Evolutionary conservation across 345 rosid species (phyloP), one percentile per base, ranked within the genome.

Genomic region (Dipteronia dyeriana): DNA sequence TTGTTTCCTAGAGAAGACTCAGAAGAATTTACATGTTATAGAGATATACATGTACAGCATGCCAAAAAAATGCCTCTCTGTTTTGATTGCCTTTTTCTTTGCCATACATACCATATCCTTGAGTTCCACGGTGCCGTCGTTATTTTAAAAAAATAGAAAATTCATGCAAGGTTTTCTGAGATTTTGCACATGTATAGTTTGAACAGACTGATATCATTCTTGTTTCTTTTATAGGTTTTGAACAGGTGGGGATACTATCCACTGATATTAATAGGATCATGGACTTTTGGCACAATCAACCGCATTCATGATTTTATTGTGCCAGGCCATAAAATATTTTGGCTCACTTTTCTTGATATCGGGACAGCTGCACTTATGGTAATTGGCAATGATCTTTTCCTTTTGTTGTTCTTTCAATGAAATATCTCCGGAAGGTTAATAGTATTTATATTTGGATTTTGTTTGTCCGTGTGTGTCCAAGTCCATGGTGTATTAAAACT

Each of bases 201-300:
- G 26, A 20, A 12, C 63, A 6, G 17, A 59, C 63, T 59, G 22
- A 59, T 59, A 9, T 9, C 57, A 59, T 59, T 66, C 72, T 67
- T 54, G 54, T 66, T 54, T 62, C 67, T 80, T 74, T 77, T 63
- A 6, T 71, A 93, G 98, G 96, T 96, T 77, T 80, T 95, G 86
- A 91, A 91, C 75, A 83, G 94, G 38, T 93, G 98, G 99, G 98
- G 98, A 63, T 95, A 95, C 88, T 95, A 95, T 84, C 98, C 97
- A 0, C 93, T 93, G 76, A 95, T 90, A 78, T 81, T 95, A 61
- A 95, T 95, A 86, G 98, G 98, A 83, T 93, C 98, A 38, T 93
- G 95, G 98, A 88, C 94, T n/a, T 93, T 95, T 57, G 90, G 98
- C 75, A 95, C 99, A 25, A 88, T 95, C 81, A 95, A 93, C 77